phyloP scores from a whole-genome alignment of 192 early-diverging fungal genomes.

The Allomyces macrogynus region DNA sequence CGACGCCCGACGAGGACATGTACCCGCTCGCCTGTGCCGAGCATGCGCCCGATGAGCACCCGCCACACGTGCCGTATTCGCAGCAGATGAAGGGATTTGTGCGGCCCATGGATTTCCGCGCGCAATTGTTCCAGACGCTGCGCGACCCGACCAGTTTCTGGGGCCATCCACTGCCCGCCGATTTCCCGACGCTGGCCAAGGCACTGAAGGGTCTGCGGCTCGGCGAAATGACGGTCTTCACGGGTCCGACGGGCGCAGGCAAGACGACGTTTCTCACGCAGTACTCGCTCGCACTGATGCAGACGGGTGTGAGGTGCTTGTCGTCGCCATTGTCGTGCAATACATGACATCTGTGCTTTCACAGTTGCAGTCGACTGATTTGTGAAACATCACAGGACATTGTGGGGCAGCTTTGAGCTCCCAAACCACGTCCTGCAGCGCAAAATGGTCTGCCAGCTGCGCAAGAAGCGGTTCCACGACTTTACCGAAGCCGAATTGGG shows the following conservation, averaged over 20 bases:
- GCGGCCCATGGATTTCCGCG: too few relatives aligned
- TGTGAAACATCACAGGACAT: too few relatives aligned
- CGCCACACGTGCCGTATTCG: too few relatives aligned
- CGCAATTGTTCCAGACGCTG: too few relatives aligned
- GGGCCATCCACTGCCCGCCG: conserved; percentile 11
- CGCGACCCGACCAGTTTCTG: too few relatives aligned
- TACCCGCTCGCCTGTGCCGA: too few relatives aligned
- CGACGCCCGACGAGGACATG: too few relatives aligned
- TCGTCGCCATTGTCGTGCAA: too few relatives aligned
- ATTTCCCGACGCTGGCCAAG: conserved; percentile 38
- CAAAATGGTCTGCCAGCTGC: conserved; percentile 46
- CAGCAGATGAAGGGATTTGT: too few relatives aligned
- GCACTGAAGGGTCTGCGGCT: conserved; percentile 45
- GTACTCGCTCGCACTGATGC: conserved; percentile 44
- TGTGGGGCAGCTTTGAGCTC: conserved; percentile 59
- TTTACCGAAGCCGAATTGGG: conserved; percentile 23
- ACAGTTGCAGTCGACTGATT: too few relatives aligned
- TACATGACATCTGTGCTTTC: too few relatives aligned
- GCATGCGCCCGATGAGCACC: too few relatives aligned
- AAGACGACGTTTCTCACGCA: conserved; percentile 55
- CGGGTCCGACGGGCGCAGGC: conserved; percentile 45
- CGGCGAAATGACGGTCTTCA: conserved; percentile 47
- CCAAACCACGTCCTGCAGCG: conserved; percentile 40
- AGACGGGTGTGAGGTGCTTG: conserved; percentile 25
- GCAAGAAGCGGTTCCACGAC: conserved; percentile 27